A percentile compares a stretch with the other conserved stretches of the same genome.
Conservation (phyloP, 2,329 filamentous ascomycete species). For the Fusarium protoensiforme region DNA sequence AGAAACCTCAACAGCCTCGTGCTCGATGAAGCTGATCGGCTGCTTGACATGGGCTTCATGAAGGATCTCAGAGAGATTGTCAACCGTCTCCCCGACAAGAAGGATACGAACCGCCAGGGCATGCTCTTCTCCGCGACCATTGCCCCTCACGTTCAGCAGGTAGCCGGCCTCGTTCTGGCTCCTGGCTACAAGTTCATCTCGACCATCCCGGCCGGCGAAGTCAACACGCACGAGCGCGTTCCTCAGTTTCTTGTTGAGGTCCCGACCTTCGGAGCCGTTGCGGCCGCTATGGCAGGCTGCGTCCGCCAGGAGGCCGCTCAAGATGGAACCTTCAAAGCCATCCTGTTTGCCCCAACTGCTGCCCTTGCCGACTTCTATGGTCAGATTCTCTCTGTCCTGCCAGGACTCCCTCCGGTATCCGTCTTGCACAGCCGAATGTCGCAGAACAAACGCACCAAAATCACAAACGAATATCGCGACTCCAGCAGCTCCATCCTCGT, state of each 20-base stretch:
- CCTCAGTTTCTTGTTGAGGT: conserved; percentile 77
- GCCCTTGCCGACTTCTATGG: conserved; percentile 63
- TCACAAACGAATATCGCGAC: conserved; percentile 72
- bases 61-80: conserved; percentile 82
- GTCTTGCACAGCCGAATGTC: conserved; percentile 63
- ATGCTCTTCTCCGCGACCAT: conserved; percentile 91
- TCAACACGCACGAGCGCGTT: conserved; percentile 79
- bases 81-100: conserved; percentile 72
- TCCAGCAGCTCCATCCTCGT: conserved; percentile 66
- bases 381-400: conserved; percentile 53
- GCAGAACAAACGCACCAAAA: conserved; percentile 61
- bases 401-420: conserved; percentile 56
- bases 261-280: conserved; percentile 77
- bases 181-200: conserved; percentile 83
- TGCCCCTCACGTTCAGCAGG: conserved; percentile 79
- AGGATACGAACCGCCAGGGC: conserved; percentile 70
- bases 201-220: conserved; percentile 79
- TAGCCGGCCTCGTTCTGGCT: conserved; percentile 76
- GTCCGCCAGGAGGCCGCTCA: conserved; percentile 58
- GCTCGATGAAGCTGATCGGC: conserved; percentile 84
- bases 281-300: conserved; percentile 67
- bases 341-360: conserved; percentile 79
- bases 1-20: conserved; percentile 79
- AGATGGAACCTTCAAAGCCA: conserved; percentile 78
- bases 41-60: conserved; percentile 89